These are phyloP conservation scores for Talaromyces sp. DNA, from an alignment of 2,329 filamentous ascomycete genomes.

Conservation along the genomic window DNA sequence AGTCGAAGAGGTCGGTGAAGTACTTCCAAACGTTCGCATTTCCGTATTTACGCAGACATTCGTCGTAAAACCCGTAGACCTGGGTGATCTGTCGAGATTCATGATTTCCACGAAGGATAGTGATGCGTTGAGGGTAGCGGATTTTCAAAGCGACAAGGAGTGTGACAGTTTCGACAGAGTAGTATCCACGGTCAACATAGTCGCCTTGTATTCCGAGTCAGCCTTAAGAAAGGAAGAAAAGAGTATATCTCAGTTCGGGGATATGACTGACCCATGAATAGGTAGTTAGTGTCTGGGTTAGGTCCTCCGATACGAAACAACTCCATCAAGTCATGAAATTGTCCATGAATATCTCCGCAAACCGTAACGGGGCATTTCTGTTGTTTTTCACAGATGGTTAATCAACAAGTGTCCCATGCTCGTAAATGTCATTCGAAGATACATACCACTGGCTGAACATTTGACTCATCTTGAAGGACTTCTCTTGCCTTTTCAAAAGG, in stretches of 20 bases:
- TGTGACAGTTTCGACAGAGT: conserved; percentile 96
- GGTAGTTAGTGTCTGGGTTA: conserved; percentile 97
- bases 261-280: conserved; percentile 80
- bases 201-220: conserved; percentile 58
- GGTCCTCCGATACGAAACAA: conserved; percentile 98
- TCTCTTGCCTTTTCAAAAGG: conserved; percentile 67
- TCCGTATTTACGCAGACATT: conserved; percentile 97
- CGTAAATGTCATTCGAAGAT: conserved; percentile 6
- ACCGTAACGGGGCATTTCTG: conserved; percentile 98
- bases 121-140: conserved; percentile 95
- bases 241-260: neutral
- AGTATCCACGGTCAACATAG: conserved; percentile 98
- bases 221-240: conserved; percentile 16
- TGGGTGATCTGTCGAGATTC: conserved; percentile 98
- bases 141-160: conserved; percentile 96
- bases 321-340: conserved; percentile 99
- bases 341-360: conserved; percentile 97
- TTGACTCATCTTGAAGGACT: conserved; percentile 94
- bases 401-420: conserved; percentile 14
- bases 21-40: conserved; percentile 99
- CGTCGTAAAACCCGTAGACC: conserved; percentile 99
- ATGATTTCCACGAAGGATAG: conserved; percentile 97
- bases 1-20: conserved; percentile 98
- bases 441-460: conserved; percentile 95
- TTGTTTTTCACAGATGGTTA: conserved; percentile 22